These are phyloP conservation scores for Amaranthus hypochondriacus DNA, from an alignment of 148 eudicot genomes.

Conservation along the genomic window DNA sequence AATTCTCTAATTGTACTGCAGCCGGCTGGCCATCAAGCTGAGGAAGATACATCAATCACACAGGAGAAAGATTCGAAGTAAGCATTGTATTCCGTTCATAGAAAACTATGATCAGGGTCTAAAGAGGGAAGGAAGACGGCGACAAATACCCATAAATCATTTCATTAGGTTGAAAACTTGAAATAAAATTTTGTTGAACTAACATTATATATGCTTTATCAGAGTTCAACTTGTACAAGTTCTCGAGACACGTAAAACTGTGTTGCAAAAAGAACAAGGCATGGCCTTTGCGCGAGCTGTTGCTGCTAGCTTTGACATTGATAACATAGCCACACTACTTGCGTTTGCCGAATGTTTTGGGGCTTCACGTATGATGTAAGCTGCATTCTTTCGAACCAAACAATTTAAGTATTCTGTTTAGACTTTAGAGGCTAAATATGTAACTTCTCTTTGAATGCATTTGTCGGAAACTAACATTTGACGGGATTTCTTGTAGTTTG, in stretches of 20 bases:
- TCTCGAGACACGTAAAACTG: slow-evolving; percentile 78
- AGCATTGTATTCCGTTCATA: background rate
- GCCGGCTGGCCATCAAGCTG: slow-evolving; percentile 54
- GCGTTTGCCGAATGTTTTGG: slow-evolving; percentile 86
- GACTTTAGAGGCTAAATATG: background rate
- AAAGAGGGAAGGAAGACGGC: too few relatives aligned
- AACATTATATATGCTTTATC: slow-evolving; percentile 26
- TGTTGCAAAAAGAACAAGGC: slow-evolving; percentile 91
- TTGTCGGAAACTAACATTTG: background rate
- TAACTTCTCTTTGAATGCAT: background rate
- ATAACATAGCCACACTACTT: slow-evolving; percentile 55
- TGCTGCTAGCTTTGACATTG: slow-evolving; percentile 87
- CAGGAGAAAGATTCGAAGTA: slow-evolving; percentile 77
- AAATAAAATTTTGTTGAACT: slow-evolving; percentile 14
- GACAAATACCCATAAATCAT: too few relatives aligned
- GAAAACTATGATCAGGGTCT: too few relatives aligned
- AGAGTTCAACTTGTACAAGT: slow-evolving; percentile 84
- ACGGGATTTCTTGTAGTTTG: background rate
- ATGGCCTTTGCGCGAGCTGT: slow-evolving; percentile 99
- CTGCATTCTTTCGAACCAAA: slow-evolving; percentile 6
- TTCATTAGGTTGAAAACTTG: background rate
- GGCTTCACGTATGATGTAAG: slow-evolving; percentile 90
- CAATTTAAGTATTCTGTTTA: background rate
- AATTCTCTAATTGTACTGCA: slow-evolving; percentile 30
- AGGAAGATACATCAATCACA: slow-evolving; percentile 42